Evolutionary conservation across 768 basidiomycete genomes (phyloP).

Genomic region (Nevesoporus exiguus): DNA sequence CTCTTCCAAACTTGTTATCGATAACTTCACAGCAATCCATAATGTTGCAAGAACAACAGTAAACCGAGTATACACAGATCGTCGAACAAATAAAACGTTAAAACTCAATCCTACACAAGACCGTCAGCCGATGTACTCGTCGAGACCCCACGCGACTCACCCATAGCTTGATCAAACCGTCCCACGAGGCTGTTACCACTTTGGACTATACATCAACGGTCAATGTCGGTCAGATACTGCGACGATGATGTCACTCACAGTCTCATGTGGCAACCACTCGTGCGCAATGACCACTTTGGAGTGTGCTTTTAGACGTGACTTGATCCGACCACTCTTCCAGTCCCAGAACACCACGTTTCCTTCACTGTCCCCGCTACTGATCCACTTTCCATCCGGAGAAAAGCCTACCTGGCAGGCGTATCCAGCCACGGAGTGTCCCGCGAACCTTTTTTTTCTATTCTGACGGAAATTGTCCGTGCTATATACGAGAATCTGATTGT

Average conservation of each 20-base stretch:
- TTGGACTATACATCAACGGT: conserved; percentile 64
- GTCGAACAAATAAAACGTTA: not conserved
- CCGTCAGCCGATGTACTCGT: conserved; percentile 1
- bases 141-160: conserved; percentile 42
- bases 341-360: conserved; percentile 99
- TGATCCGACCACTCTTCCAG: conserved; percentile 97
- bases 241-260: conserved; percentile 51
- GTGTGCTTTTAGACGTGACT: conserved; percentile 85
- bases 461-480: conserved; percentile 98
- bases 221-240: conserved; percentile 1
- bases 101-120: conserved; percentile 30
- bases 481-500: conserved; percentile 97
- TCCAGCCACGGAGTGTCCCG: conserved; percentile 94
- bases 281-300: conserved; percentile 97
- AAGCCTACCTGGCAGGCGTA: conserved; percentile 98
- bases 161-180: conserved; percentile 97
- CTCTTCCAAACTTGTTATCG: conserved; percentile 10
- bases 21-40: not conserved
- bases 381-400: conserved; percentile 97
- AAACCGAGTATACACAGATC: conserved; percentile 7
- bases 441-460: conserved; percentile 97
- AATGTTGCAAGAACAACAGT: not conserved
- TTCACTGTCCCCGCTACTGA: conserved; percentile 92
- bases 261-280: conserved; percentile 97
- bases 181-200: conserved; percentile 96